These are phyloP conservation scores for Amanita rubescens DNA, from an alignment of 768 basidiomycete genomes.

Conservation along the genomic window DNA sequence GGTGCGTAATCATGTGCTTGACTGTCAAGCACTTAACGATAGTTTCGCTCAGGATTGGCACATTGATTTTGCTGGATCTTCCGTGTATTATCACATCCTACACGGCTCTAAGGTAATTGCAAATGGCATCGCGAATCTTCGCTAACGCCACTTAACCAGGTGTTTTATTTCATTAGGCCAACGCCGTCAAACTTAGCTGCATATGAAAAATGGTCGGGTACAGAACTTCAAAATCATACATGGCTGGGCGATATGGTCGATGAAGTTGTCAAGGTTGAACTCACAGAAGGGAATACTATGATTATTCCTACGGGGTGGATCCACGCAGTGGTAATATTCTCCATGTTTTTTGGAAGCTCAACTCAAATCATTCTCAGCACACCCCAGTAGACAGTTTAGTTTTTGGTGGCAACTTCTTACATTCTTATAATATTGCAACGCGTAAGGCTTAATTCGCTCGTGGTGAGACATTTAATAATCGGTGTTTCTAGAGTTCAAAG, in stretches of 20 bases:
- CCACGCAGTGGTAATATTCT: conserved; percentile 78
- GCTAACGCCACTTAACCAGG: conserved; percentile 30
- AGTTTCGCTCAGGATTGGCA: conserved; percentile 81
- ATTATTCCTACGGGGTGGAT: conserved; percentile 98
- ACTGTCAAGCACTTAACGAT: conserved; percentile 1
- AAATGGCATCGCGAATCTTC: not conserved
- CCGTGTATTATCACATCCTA: conserved; percentile 95
- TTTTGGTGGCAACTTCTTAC: conserved; percentile 96
- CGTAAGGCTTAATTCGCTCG: conserved; percentile 43
- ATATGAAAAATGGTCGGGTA: conserved; percentile 92
- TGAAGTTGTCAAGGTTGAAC: conserved; percentile 79
- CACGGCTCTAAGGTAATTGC: conserved; percentile 67
- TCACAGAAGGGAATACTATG: conserved; percentile 78
- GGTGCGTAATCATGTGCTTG: conserved; percentile 35
- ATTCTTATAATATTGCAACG: conserved; percentile 82
- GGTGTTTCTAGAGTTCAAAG: conserved; percentile 57
- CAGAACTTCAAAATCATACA: conserved; percentile 75
- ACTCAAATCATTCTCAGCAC: conserved; percentile 41
- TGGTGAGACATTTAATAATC: not conserved
- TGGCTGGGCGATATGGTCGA: conserved; percentile 95
- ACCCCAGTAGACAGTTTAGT: conserved; percentile 91
- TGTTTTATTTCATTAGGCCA: conserved; percentile 94
- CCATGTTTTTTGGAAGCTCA: not conserved
- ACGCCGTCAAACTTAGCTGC: conserved; percentile 79
- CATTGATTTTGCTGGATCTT: conserved; percentile 94